Evolutionary conservation across 2,329 filamentous ascomycete genomes (phyloP), one percentile per base, ranked within the genome.

Genomic region (Trichoderma sp.): DNA sequence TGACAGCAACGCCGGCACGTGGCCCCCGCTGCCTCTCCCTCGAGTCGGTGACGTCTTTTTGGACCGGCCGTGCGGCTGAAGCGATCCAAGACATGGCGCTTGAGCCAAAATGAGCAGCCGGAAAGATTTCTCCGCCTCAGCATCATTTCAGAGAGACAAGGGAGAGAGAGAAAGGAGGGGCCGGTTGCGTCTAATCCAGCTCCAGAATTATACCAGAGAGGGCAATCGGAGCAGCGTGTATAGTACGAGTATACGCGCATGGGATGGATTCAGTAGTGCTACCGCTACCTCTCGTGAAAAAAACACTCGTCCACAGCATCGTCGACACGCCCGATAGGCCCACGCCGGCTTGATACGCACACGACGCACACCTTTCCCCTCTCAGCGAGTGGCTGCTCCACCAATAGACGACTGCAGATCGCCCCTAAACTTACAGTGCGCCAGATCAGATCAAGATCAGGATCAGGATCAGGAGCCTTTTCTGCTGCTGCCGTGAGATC

Each of bases 391-490:
- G 40, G 31, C n/a, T n/a, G 61, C 43, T 40, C 33, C 56, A 59
- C 65, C 65, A 68, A 68, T 68, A 31, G 65, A 53, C 27, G 43
- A 40, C 61, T 49, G 55, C 49, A 53, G 68, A 65, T 69, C 60
- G 61, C 60, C 68, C 60, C 68, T 69, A 65, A 62, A 63, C 49
- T 57, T 43, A 13, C 66, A 52, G 49, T 64, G 37, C 47, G 63
- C 57, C 68, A 68, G 68, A 70, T 70, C 61, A 66, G 47, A 67
- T 70, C 68, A 55, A 59, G 53, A 70, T 43, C 40, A 43, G 40
- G 40, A 43, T 43, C 40, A 43, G 40, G 40, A 43, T 35, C 33
- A 35, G 33, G 33, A 35, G 33, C 49, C 37, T 61, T 53, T 53
- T 27, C 31, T 59, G 16, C 24, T 60, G 68, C 31, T 57, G 62